phyloP scores from a whole-genome alignment of 208 protist species.

The Wallacemonas rigidus region DNA sequence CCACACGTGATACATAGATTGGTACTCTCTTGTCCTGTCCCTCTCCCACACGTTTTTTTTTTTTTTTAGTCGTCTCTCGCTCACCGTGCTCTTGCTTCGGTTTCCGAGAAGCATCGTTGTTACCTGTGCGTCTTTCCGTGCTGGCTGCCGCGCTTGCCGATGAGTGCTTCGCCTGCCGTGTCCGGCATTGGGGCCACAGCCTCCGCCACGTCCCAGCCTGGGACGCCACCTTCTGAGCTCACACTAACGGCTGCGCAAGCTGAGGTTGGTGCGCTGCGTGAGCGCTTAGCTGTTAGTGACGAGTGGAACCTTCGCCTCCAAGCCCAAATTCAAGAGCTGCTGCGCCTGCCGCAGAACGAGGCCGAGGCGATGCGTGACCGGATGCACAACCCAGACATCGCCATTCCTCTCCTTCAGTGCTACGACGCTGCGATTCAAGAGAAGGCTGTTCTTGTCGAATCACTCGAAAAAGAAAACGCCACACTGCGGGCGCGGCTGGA shows the following conservation, averaged over 20 bases:
- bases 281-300: constrained; percentile 69
- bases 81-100: background rate
- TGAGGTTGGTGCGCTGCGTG: constrained; percentile 49
- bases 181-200: too few species aligned
- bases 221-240: background rate
- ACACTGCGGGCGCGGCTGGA: constrained; percentile 28
- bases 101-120: background rate
- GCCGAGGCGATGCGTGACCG: constrained; percentile 57
- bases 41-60: constrained; percentile 12
- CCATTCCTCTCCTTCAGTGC: constrained; percentile 82
- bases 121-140: too few species aligned
- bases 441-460: constrained; percentile 56
- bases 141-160: background rate
- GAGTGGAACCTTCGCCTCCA: constrained; percentile 86
- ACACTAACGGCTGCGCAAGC: constrained; percentile 31
- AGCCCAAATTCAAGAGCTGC: constrained; percentile 69
- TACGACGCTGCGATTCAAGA: constrained; percentile 85
- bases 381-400: constrained; percentile 84
- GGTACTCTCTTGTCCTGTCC: constrained; percentile 2
- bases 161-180: background rate
- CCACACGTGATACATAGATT: background rate
- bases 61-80: constrained; percentile 8
- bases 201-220: background rate
- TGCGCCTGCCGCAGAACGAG: constrained; percentile 65
- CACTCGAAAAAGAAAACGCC: constrained; percentile 33